Percentiles rank a stretch among this genome's conserved stretches.
These are phyloP conservation scores for Mycosphaerella sp. DNA, from an alignment of 2,329 filamentous ascomycete species.

Conservation along the genomic window DNA sequence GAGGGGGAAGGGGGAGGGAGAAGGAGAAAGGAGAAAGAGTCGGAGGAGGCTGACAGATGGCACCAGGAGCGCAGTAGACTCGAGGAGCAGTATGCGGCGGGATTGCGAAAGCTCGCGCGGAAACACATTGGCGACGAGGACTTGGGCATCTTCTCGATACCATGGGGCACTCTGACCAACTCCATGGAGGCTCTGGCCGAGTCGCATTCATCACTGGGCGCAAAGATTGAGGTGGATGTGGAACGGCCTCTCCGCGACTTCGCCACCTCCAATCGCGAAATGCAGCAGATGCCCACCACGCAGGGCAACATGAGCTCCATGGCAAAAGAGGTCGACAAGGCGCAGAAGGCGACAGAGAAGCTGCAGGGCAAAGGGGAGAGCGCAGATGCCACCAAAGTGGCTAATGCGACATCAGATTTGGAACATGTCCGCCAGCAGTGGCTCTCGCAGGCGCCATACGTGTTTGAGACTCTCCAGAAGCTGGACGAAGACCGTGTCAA, in stretches of 20 bases:
- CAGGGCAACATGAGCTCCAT: slow-evolving; percentile 72
- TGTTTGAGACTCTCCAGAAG: slow-evolving; percentile 87
- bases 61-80: slow-evolving; percentile 80
- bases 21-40: too few species aligned
- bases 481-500: slow-evolving; percentile 85
- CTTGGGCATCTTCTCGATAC: slow-evolving; percentile 79
- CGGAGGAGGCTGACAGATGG: slow-evolving; percentile 9
- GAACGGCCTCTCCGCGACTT: slow-evolving; percentile 77
- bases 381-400: slow-evolving; percentile 69
- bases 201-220: slow-evolving; percentile 73
- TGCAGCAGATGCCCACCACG: slow-evolving; percentile 73
- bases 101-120: slow-evolving; percentile 71
- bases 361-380: slow-evolving; percentile 70
- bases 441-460: slow-evolving; percentile 89
- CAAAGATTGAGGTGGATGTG: slow-evolving; percentile 80
- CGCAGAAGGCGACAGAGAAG: slow-evolving; percentile 81
- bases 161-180: slow-evolving; percentile 82
- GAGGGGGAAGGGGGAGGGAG: neutral
- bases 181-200: slow-evolving; percentile 74
- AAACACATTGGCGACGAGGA: slow-evolving; percentile 56
- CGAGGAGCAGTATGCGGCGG: slow-evolving; percentile 81
- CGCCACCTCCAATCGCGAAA: slow-evolving; percentile 62
- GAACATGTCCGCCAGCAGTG: slow-evolving; percentile 78
- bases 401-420: slow-evolving; percentile 63
- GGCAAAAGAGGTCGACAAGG: slow-evolving; percentile 76